Conservation (phyloP, 352 stramenopile genomes). For the Pythium plurisporium region DNA sequence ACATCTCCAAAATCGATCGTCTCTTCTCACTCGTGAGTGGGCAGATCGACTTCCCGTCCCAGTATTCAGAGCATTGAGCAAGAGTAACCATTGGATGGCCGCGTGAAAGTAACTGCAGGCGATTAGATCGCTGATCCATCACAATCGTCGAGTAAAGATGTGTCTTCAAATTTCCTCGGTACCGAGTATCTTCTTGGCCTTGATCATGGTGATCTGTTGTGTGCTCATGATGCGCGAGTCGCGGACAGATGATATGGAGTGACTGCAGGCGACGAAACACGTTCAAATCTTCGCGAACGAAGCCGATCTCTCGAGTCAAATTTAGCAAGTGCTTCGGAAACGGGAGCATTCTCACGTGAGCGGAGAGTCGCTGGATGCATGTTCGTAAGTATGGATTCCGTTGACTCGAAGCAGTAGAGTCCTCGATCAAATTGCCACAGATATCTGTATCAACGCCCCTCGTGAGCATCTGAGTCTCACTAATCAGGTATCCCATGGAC, state of each 20-base stretch:
- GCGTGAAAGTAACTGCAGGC: conserved; percentile 71
- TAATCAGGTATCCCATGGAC: conserved; percentile 71
- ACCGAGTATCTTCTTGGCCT: conserved; percentile 78
- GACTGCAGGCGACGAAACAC: conserved; percentile 65
- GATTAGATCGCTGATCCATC: conserved; percentile 75
- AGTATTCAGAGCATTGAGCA: conserved; percentile 80
- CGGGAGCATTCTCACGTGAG: conserved; percentile 80
- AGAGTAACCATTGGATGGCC: conserved; percentile 72
- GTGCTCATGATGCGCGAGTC: conserved; percentile 77
- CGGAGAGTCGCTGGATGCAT: conserved; percentile 75
- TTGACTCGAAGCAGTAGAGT: not conserved
- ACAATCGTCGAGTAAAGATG: conserved; percentile 84
- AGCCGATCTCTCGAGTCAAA: conserved; percentile 78
- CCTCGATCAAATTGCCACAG: not conserved
- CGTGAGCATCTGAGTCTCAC: conserved; percentile 31
- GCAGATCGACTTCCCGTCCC: conserved; percentile 86
- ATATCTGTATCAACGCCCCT: conserved; percentile 3
- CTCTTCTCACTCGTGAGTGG: conserved; percentile 76
- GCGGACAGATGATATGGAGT: conserved; percentile 81
- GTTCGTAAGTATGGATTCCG: conserved; percentile 44
- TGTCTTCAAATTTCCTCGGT: conserved; percentile 80
- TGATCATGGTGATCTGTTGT: conserved; percentile 84
- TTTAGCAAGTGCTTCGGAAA: conserved; percentile 80
- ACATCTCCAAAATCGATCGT: conserved; percentile 81
- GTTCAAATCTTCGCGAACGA: conserved; percentile 59